Evolutionary conservation across 2,329 filamentous ascomycete species (phyloP).

Genomic region (Apiospora aurea): DNA sequence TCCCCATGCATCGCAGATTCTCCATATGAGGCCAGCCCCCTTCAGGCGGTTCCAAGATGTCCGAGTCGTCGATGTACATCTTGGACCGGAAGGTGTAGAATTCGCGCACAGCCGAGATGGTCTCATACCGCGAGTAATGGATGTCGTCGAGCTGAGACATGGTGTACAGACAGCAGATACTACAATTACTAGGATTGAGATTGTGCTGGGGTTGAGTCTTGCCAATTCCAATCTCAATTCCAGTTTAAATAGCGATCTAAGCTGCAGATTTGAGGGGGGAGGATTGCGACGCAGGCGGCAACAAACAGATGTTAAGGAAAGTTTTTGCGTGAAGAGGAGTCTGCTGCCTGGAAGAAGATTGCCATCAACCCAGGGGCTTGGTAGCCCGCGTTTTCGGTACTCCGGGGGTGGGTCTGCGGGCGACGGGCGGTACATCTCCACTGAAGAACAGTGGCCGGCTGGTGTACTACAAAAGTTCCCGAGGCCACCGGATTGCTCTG

Average conservation of each 20-base stretch:
- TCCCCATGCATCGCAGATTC: slow-evolving; percentile 17
- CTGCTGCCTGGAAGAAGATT: neutral
- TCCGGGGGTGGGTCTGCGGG: too few relatives aligned
- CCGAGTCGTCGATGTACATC: slow-evolving; percentile 37
- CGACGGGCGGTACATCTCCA: too few relatives aligned
- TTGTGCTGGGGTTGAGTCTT: neutral
- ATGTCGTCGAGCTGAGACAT: neutral
- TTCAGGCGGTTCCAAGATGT: slow-evolving; percentile 36
- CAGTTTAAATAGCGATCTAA: neutral
- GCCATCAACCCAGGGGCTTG: too few relatives aligned
- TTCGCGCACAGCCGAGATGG: slow-evolving; percentile 34
- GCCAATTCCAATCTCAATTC: neutral
- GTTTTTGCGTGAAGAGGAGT: neutral
- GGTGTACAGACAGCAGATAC: neutral
- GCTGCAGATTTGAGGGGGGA: neutral
- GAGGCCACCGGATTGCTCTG: too few relatives aligned
- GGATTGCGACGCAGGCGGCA: neutral
- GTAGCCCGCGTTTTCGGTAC: too few relatives aligned
- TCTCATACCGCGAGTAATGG: slow-evolving; percentile 34
- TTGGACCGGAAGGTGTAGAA: slow-evolving; percentile 40
- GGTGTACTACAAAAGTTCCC: too few relatives aligned
- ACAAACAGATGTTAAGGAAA: neutral
- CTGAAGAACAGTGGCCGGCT: too few relatives aligned
- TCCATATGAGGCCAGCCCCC: slow-evolving; percentile 40
- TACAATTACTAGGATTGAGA: neutral